Evolutionary conservation across 2,329 filamentous ascomycete genomes (phyloP), one percentile per base, ranked within the genome.

Genomic region (Pseudogymnoascus sp.): DNA sequence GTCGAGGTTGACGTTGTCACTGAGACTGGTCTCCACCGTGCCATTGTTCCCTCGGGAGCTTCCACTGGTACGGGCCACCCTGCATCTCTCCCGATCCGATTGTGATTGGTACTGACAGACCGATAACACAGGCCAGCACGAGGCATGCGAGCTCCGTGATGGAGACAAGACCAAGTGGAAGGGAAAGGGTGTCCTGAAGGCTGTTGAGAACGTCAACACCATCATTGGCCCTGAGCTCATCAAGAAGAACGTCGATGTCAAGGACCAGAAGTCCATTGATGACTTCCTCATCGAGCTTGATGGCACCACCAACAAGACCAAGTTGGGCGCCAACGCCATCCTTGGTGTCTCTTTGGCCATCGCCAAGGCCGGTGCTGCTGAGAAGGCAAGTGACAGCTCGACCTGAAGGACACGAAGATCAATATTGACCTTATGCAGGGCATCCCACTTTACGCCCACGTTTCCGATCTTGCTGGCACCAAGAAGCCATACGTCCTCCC

Each of bases 1-100:
- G 93, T 97, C 75, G 93, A 97, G 85, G 93, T 97, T 74, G 93
- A 97, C 77, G 86, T 97, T 72, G 89, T 96, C 80, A 97, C 92
- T 72, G 91, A 96, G 82, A 95, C 90, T 72, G 93, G 93, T 75
- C 88, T 97, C 68, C 92, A 97, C 87, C 92, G 93, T 75, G 92
- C 93, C 77, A 97, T 97, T 76, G 93, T 97, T 67, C 93, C 93
- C 73, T 97, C 92, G 69, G 93, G 93, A 78, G 93, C 93, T 74
- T 97, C 93, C 72, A 97, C 92, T 73, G 92, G 89, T 92, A 77
- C 75, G 87, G 83, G 62, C 59, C 19, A 59, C 59, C 62, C 63
- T 62, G 61, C 62, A 63, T 19, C 33, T 31, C 75, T 64, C 68
- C 70, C 65, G 65, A 61, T 14, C 21, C 49, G 31, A 39, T 33